A percentile compares a stretch with the other conserved stretches of the same genome.
phyloP scores from a whole-genome alignment of 225 moss, liverwort and hornwort species.

The Pseudoscleropodium purum region DNA sequence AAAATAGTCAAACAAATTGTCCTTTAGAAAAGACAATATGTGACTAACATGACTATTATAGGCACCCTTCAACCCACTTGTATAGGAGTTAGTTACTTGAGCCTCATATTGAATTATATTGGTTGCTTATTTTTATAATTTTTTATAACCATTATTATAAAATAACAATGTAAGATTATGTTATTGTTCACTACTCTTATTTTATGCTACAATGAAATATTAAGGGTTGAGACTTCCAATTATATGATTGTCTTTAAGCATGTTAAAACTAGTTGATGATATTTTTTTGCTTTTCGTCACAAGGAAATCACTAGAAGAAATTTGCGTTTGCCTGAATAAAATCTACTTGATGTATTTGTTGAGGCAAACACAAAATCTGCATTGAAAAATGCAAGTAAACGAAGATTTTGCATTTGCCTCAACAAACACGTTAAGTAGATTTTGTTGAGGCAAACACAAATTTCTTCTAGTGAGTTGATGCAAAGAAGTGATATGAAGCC shows the following conservation, averaged over 20 bases:
- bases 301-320: too few species aligned
- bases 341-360: too few species aligned
- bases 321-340: too few species aligned
- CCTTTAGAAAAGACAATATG: not conserved
- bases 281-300: too few species aligned
- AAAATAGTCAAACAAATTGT: not conserved
- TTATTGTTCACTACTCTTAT: not conserved
- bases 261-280: too few species aligned
- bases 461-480: too few species aligned
- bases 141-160: not conserved
- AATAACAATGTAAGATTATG: not conserved
- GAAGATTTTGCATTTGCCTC: too few species aligned
- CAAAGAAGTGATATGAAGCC: too few species aligned
- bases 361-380: too few species aligned
- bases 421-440: too few species aligned
- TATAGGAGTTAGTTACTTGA: not conserved
- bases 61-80: rapidly evolving
- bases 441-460: too few species aligned
- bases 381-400: too few species aligned
- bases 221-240: not conserved
- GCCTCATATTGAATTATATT: not conserved
- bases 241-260: not conserved
- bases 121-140: not conserved
- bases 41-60: not conserved
- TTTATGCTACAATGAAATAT: not conserved